Conservation (phyloP, 2,329 filamentous ascomycete species). For the Aspergillus felis region DNA sequence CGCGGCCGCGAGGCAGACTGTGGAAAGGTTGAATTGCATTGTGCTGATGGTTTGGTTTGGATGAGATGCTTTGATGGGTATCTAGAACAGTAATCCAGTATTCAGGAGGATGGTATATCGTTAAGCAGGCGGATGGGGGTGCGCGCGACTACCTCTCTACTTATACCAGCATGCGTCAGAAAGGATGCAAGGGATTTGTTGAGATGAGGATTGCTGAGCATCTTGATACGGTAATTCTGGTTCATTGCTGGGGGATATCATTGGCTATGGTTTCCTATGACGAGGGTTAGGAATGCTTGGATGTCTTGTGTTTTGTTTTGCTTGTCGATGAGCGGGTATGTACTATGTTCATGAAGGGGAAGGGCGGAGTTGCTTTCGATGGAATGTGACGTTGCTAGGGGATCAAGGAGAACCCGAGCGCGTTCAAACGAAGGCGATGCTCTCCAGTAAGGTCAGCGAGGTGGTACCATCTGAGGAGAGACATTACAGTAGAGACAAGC, state of each 20-base stretch:
- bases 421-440: not conserved
- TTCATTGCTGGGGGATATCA: not conserved
- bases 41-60: not conserved
- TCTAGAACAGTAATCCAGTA: not conserved
- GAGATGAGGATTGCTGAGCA: not conserved
- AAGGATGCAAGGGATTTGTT: not conserved
- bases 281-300: not conserved
- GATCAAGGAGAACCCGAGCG: not conserved
- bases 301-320: not conserved
- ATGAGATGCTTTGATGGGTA: not conserved
- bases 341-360: too few species aligned
- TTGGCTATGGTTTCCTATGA: not conserved
- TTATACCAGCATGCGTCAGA: not conserved
- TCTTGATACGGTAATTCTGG: not conserved
- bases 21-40: not conserved
- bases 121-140: not conserved
- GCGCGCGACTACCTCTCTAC: not conserved
- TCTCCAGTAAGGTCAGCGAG: not conserved
- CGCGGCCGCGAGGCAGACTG: not conserved
- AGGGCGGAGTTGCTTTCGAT: not conserved
- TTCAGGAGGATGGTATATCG: not conserved
- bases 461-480: not conserved
- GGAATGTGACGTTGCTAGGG: not conserved
- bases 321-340: not conserved
- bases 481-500: not conserved